Conservation (phyloP, 2,329 filamentous ascomycete species). For the Orbilia oligospora region DNA sequence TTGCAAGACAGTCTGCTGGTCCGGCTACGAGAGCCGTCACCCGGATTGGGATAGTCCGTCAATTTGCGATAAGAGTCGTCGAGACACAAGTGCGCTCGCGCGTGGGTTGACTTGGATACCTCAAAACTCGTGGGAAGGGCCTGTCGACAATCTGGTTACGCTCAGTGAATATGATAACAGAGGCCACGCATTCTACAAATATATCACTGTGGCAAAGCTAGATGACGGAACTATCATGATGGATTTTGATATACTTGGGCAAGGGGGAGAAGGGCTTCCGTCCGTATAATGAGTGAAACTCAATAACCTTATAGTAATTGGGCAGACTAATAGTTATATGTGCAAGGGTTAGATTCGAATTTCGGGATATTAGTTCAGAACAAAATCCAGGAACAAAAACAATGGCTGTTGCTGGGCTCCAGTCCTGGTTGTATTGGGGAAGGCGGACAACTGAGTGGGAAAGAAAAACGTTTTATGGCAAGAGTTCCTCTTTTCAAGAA, state of each 20-base stretch:
- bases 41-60: slow-evolving; percentile 34
- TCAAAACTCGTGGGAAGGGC: neutral
- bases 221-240: slow-evolving; percentile 39
- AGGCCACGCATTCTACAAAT: neutral
- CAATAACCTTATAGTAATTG: neutral
- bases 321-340: neutral
- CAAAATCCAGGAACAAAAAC: slow-evolving; percentile 6
- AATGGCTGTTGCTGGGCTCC: neutral
- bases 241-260: neutral
- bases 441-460: neutral
- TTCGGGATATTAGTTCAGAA: slow-evolving; percentile 14
- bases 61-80: slow-evolving; percentile 27
- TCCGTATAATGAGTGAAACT: slow-evolving; percentile 8
- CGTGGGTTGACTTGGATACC: slow-evolving; percentile 36
- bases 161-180: slow-evolving; percentile 1
- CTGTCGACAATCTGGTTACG: slow-evolving; percentile 19
- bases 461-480: slow-evolving; percentile 38
- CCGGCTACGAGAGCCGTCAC: slow-evolving; percentile 2
- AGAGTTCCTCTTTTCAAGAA: neutral
- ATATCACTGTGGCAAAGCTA: slow-evolving; percentile 17
- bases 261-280: neutral
- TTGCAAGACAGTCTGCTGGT: slow-evolving; percentile 36
- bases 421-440: neutral
- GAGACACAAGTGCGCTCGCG: neutral
- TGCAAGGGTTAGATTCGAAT: slow-evolving; percentile 27